Base-by-base conservation (phyloP, 2,329 filamentous ascomycete species). In the Beauveria australis region DNA sequence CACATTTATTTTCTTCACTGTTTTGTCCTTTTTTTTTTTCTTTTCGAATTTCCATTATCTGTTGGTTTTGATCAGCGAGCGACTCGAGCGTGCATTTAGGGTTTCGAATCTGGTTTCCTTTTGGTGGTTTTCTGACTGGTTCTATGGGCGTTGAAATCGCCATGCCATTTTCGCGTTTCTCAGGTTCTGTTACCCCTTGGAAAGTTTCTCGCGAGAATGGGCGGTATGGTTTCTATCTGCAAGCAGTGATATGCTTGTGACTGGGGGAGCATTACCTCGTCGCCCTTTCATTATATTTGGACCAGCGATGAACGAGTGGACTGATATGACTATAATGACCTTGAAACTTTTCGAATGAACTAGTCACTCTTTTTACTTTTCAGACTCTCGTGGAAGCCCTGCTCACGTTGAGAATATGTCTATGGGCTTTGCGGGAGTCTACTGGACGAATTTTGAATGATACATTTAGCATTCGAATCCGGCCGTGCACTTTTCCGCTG, bases 1-100 rank as follows among this genome's bases (percentile, higher is more conserved):
- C 68, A 63, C 62, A 67, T 71, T 70, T 71, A 71, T 69, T 67
- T 67, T 67, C 63, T 66, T 63, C 64, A 59, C 65, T 63, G 67
- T 59, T 69, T 64, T 64, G 62, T 63, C 65, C 63, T 64, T 22
- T 22, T 22, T 63, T 59, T 46, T 52, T 62, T 65, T 66, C 61
- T 49, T 49, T 54, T 37, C 12, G 33, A 37, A 14, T 37, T 5
- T 37, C 33, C 12, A 40, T 53, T 62, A 60, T 48, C 48, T 30
- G 53, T 61, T 62, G 64, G 60, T 62, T 49, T 58, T 61, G 55
- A 62, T 54, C 62, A 61, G 64, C 53, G 54, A 61, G 60, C 60
- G 49, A 62, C 51, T n/a, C 44, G 28, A 62, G 60, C 60, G 60
- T 53, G 60, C 60, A 61, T 60, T 61, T 57, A 41, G 51, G 58